Evolutionary conservation across 2,329 filamentous ascomycete species (phyloP).

Genomic region (Curvularia eragrostidis): DNA sequence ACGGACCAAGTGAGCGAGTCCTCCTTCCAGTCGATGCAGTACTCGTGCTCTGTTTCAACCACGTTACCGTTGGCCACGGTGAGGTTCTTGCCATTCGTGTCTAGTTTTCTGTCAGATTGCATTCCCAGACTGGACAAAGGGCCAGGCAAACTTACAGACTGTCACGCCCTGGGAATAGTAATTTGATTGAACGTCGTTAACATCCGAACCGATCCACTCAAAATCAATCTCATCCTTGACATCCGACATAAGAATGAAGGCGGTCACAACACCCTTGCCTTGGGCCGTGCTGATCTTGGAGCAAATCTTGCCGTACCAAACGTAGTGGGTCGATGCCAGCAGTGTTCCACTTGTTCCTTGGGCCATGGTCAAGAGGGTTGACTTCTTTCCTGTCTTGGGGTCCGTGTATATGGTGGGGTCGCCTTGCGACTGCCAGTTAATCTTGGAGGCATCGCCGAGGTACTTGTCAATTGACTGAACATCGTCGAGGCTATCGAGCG

Average conservation of each 20-base stretch:
- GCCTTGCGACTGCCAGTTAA: conserved; percentile 90
- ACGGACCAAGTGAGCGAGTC: conserved; percentile 86
- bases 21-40: conserved; percentile 91
- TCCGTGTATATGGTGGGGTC: conserved; percentile 71
- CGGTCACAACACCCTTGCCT: conserved; percentile 89
- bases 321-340: conserved; percentile 81
- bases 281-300: conserved; percentile 84
- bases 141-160: conserved; percentile 69
- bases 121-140: not conserved
- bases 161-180: conserved; percentile 96
- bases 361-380: conserved; percentile 85
- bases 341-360: conserved; percentile 85
- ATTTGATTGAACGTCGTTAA: conserved; percentile 84
- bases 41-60: conserved; percentile 79
- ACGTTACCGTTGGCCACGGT: conserved; percentile 66
- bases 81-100: conserved; percentile 77
- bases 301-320: conserved; percentile 96
- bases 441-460: conserved; percentile 78
- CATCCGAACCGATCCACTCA: conserved; percentile 86
- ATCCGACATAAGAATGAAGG: conserved; percentile 93
- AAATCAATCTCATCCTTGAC: conserved; percentile 99
- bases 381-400: conserved; percentile 39
- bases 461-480: conserved; percentile 79
- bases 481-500: conserved; percentile 73
- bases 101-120: conserved; percentile 54